Conservation (phyloP, 2,329 filamentous ascomycete species). For the Dothistroma pini region DNA sequence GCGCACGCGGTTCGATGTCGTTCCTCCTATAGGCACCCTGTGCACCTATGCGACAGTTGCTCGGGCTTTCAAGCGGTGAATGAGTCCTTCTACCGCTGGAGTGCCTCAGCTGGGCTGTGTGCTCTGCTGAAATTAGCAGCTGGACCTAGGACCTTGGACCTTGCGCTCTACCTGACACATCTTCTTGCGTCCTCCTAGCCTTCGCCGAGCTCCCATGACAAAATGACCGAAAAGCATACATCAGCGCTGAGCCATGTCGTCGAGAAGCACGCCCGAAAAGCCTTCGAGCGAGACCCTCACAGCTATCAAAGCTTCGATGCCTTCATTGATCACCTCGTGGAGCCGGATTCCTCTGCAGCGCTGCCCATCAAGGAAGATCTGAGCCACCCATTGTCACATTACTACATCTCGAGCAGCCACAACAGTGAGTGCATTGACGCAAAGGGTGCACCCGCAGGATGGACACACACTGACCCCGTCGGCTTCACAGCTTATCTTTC, state of each 20-base stretch:
- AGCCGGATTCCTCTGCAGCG: conserved; percentile 18
- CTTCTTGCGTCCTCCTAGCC: neutral
- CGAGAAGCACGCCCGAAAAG: conserved; percentile 25
- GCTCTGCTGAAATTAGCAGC: neutral
- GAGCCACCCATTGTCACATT: conserved; percentile 67
- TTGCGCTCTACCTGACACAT: neutral
- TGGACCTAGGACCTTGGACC: neutral
- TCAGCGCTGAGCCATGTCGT: conserved; percentile 15
- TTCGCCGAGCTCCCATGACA: neutral
- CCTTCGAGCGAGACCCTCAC: conserved; percentile 17
- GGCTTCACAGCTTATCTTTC: conserved; percentile 49
- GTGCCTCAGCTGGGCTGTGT: conserved; percentile 6
- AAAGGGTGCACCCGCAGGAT: conserved; percentile 54
- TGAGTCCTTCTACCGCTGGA: neutral
- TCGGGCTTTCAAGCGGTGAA: no score
- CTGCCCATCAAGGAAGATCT: conserved; percentile 26
- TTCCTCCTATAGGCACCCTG: no score
- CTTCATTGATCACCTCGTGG: conserved; percentile 43
- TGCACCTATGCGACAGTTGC: no score
- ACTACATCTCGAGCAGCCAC: conserved; percentile 92
- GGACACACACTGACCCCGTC: neutral
- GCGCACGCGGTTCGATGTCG: no score
- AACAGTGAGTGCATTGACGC: conserved; percentile 63
- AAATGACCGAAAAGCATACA: conserved; percentile 4
- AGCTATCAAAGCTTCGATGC: conserved; percentile 32